Evolutionary conservation across 1,139 yeast species (phyloP).

Genomic region (Yamadazyma oceani): DNA sequence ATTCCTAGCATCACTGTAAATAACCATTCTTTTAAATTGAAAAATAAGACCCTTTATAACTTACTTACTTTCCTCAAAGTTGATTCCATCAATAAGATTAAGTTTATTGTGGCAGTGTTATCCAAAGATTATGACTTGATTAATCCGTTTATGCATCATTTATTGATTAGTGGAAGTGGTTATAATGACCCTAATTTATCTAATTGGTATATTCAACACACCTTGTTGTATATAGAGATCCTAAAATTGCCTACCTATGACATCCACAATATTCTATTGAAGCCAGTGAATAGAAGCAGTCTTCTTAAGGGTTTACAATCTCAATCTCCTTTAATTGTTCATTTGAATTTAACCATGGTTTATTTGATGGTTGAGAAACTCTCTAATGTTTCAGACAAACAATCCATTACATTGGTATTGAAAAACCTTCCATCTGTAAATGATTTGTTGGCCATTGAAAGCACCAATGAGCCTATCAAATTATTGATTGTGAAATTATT

Average conservation of each 20-base stretch:
- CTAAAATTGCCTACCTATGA: slow-evolving; percentile 55
- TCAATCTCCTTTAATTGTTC: slow-evolving; percentile 59
- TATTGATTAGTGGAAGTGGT: slow-evolving; percentile 57
- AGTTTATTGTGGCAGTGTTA: slow-evolving; percentile 54
- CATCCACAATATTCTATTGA: slow-evolving; percentile 60
- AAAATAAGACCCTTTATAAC: slow-evolving; percentile 67
- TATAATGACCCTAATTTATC: slow-evolving; percentile 70
- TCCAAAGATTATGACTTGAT: slow-evolving; percentile 64
- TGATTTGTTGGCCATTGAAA: slow-evolving; percentile 10
- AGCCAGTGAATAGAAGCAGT: slow-evolving; percentile 59
- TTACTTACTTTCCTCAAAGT: slow-evolving; percentile 71
- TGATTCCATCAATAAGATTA: slow-evolving; percentile 63
- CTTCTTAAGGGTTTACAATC: slow-evolving; percentile 59
- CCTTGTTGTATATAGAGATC: slow-evolving; percentile 59
- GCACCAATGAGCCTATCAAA: slow-evolving; percentile 6
- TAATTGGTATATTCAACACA: slow-evolving; percentile 80
- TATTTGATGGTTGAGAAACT: slow-evolving; percentile 56
- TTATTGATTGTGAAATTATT: slow-evolving; percentile 12
- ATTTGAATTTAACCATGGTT: slow-evolving; percentile 62
- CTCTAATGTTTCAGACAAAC: slow-evolving; percentile 25
- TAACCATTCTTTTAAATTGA: slow-evolving; percentile 51
- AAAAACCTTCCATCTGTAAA: slow-evolving; percentile 12
- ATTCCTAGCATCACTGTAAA: slow-evolving; percentile 38
- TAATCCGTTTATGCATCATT: slow-evolving; percentile 65
- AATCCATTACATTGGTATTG: slow-evolving; percentile 9